Base-by-base conservation (phyloP, 345 rosid genomes). In the Luvunga scandens region DNA sequence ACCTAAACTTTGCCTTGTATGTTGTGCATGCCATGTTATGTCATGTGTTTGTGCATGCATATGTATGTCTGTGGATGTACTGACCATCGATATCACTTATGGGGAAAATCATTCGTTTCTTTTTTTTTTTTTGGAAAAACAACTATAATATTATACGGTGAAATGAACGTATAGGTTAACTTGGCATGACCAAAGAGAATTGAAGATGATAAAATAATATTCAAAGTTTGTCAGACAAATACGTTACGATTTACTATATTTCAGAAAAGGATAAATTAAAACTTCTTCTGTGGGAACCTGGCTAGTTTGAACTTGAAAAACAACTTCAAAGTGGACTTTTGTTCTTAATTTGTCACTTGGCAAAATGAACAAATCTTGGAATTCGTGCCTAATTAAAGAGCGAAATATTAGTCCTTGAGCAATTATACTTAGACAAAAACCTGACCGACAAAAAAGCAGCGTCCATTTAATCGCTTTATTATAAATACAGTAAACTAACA, bases 321-420 rank as follows among this genome's bases (percentile, higher is more conserved):
- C 61, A 65, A 72, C 79, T 82, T 66, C 66, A 76, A 66, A 79
- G 76, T 69, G 53, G 81, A 77, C 81, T 81, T 71, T 80, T 79
- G 81, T 71, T 80, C 69, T 71, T 33, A 60, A 64, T 75, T 79
- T 83, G 82, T 83, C 80, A 10, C 33, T 71, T 48, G 72, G 75
- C 78, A 71, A 71, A 75, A 71, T 63, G 53, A 24, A 38, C 56
- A 27, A 57, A 78, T 56, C 53, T 33, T 71, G 30, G 62, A 64
- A 59, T 63, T 75, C 64, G 28, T 78, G 76, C 48, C 33, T 21
- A 22, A 38, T 59, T 25, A 33, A 30, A 50, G 2, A 9, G 22
- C 24, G 16, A 75, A 27, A 65, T 66, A 21, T 34, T 24, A 33
- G 64, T 65, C 64, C 27, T 28, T 31, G 50, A 45, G 18, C 50